These are phyloP conservation scores for Hirsutella minnesotensis DNA, from an alignment of 2,329 filamentous ascomycete species.

Conservation along the genomic window DNA sequence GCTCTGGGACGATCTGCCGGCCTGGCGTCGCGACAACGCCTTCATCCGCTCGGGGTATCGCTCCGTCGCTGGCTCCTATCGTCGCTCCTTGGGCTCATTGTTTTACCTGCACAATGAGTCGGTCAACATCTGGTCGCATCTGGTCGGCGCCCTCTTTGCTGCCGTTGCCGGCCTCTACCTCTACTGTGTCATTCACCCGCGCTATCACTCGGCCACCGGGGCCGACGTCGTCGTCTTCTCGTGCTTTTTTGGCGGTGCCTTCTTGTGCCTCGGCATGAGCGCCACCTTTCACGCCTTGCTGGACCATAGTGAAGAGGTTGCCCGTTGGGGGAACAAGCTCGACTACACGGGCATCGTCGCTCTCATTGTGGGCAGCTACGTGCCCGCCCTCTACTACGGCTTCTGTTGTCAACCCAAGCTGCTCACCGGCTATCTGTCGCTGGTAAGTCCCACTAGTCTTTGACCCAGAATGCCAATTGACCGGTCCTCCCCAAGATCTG, in stretches of 20 bases:
- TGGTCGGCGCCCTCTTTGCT: slow-evolving; percentile 53
- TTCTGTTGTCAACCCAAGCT: slow-evolving; percentile 59
- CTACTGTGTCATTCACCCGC: slow-evolving; percentile 45
- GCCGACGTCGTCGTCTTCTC: no score
- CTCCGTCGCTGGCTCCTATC: slow-evolving; percentile 32
- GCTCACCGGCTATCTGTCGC: slow-evolving; percentile 60
- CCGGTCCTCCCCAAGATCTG: slow-evolving; percentile 47
- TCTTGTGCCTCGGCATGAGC: slow-evolving; percentile 66
- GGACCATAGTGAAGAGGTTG: slow-evolving; percentile 72
- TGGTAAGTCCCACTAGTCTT: slow-evolving; percentile 47
- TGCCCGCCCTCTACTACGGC: slow-evolving; percentile 80
- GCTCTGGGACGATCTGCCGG: slow-evolving; percentile 46
- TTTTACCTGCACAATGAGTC: slow-evolving; percentile 48
- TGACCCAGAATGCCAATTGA: not conserved
- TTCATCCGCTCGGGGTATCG: slow-evolving; percentile 45
- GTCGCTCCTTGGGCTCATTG: slow-evolving; percentile 32
- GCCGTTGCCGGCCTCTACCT: slow-evolving; percentile 38
- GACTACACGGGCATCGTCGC: slow-evolving; percentile 92
- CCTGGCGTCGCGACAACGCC: slow-evolving; percentile 48
- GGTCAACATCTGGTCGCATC: slow-evolving; percentile 53
- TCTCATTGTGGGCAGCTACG: slow-evolving; percentile 82
- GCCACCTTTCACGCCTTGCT: slow-evolving; percentile 74
- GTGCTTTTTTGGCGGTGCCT: slow-evolving; percentile 65
- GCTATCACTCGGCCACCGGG: slow-evolving; percentile 59
- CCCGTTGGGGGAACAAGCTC: slow-evolving; percentile 78